A percentile compares a stretch with the other conserved stretches of the same genome.
Evolutionary conservation across 169 alveolate genomes (phyloP).

Genomic region (Cryptosporidium xiaoi): DNA sequence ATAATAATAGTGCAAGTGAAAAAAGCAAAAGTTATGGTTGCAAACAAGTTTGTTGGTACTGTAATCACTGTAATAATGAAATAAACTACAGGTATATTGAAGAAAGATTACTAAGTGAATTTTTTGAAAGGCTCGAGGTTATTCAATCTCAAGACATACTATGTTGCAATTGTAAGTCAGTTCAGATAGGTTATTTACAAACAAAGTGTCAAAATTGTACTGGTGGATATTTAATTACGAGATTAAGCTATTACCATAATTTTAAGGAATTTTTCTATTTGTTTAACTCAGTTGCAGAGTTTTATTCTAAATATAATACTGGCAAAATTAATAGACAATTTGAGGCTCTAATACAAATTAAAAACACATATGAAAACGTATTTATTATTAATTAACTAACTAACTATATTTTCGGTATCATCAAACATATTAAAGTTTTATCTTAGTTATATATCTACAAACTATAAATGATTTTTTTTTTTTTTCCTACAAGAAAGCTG

Average conservation of each 20-base stretch:
- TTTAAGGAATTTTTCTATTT: constrained; percentile 36
- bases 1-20: neutral
- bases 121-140: constrained; percentile 60
- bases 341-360: constrained; percentile 33
- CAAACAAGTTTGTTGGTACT: constrained; percentile 28
- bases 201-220: constrained; percentile 37
- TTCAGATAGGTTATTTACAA: constrained; percentile 27
- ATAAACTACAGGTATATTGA: constrained; percentile 13
- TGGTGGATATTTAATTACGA: constrained; percentile 49
- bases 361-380: constrained; percentile 6
- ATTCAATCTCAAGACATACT: constrained; percentile 58
- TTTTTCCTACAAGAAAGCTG: neutral
- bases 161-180: constrained; percentile 36
- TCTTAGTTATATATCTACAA: too few relatives aligned
- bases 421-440: too few relatives aligned
- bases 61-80: constrained; percentile 36
- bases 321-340: neutral
- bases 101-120: constrained; percentile 28
- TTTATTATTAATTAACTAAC: neutral
- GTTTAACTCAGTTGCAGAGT: constrained; percentile 22
- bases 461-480: too few relatives aligned
- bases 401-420: too few relatives aligned
- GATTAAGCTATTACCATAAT: constrained; percentile 7
- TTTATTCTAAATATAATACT: constrained; percentile 1
- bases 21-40: neutral